Base-by-base conservation (phyloP, 345 rosid genomes). In the Citrus medica region DNA sequence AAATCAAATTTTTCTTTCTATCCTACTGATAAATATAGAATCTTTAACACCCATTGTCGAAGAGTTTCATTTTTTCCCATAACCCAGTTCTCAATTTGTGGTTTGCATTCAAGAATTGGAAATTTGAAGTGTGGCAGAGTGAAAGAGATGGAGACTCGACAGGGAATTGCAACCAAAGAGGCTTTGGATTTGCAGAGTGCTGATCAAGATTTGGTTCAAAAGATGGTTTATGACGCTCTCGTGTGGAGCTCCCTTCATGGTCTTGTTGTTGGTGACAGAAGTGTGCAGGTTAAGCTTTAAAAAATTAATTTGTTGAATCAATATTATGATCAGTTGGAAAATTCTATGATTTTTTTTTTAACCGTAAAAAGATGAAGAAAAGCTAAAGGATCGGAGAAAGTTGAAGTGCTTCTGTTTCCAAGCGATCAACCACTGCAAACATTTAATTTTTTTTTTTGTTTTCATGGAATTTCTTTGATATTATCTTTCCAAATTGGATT, bases 171-270 rank as follows among this genome's bases (percentile, higher is more conserved):
- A 8, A 38, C 21, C 55, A 83, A 81, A 79, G 79, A 89, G 80
- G 40, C 78, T 58, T 77, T 82, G 80, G 91, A 85, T 90, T 74
- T 91, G 64, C 88, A 85, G 53, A 83, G 75, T 33, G 77, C 87
- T 58, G 92, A 90, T 75, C 89, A 90, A 25, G 86, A 78, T 21
- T 85, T 93, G 93, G 75, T 94, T 78, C 88, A 89, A 61, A 87
- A 90, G 80, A 79, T 97, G 87, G 92, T 85, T 60, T 90, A 84
- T 69, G 99, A 97, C 87, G 94, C 97, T 84, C 98, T 96, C 75
- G 99, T 97, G 69, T 94, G 99, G 99, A 79, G 91, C 83, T 93
- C 99, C 76, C 98, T 94, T 82, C 92, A 92, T 71, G 99, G 99
- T 10, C 94, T 97, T 81, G 89, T 96, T 77, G 97, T 92, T 37